A percentile compares a stretch with the other conserved stretches of the same genome.
Conservation (phyloP, 2,329 filamentous ascomycete genomes). For the Xylaria polymorpha region DNA sequence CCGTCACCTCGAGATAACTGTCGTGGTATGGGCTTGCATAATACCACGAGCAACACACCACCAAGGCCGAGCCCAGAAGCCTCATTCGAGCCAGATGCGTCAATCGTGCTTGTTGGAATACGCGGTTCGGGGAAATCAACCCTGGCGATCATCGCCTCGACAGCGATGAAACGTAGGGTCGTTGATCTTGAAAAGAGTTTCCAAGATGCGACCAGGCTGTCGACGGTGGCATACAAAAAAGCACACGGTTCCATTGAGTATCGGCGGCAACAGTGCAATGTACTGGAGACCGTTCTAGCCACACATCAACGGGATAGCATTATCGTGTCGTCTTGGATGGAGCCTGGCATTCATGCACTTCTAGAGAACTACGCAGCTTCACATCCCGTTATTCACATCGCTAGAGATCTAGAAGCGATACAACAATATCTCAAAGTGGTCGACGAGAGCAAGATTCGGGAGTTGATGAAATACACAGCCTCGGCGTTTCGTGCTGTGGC, state of each 20-base stretch:
- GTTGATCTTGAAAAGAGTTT: conserved; percentile 78
- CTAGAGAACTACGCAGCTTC: conserved; percentile 71
- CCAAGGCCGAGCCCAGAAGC: conserved; percentile 41
- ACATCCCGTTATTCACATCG: conserved; percentile 77
- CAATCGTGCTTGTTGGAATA: conserved; percentile 78
- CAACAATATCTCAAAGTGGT: conserved; percentile 70
- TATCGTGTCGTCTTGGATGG: conserved; percentile 79
- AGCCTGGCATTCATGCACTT: conserved; percentile 69
- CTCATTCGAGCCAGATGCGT: conserved; percentile 69
- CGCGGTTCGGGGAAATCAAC: conserved; percentile 81
- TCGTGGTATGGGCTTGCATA: conserved; percentile 15
- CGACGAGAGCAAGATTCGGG: conserved; percentile 66
- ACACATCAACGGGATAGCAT: conserved; percentile 71
- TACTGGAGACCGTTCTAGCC: conserved; percentile 69
- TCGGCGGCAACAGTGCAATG: conserved; percentile 69
- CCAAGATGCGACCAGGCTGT: conserved; percentile 70
- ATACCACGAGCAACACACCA: conserved; percentile 39
- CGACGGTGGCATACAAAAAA: conserved; percentile 72
- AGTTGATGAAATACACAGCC: conserved; percentile 67
- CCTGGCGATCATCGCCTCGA: conserved; percentile 78
- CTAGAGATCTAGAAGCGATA: conserved; percentile 73
- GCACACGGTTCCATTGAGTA: conserved; percentile 71
- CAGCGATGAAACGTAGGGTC: conserved; percentile 74
- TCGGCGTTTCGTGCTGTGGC: conserved; percentile 73
- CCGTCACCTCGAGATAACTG: conserved; percentile 4